Conservation (phyloP, 2,329 filamentous ascomycete genomes). For the Ceratocystis diversiconidia region DNA sequence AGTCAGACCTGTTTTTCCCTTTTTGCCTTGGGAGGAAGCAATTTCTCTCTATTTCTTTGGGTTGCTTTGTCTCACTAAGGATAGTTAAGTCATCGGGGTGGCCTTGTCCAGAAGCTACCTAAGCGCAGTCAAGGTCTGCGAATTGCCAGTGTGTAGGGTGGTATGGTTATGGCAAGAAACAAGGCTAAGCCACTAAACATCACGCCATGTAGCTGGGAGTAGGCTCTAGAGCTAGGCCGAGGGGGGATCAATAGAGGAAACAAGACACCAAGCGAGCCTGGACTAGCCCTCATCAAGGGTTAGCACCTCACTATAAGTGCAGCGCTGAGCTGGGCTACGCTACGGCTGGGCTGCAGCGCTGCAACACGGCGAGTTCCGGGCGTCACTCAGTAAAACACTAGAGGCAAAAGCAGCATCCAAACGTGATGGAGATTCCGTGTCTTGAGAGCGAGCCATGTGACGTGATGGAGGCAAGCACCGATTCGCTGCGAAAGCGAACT, state of each 20-base stretch:
- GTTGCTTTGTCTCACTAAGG: background rate
- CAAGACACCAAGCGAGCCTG: background rate
- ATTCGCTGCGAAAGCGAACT: too few species aligned
- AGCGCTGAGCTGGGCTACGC: background rate
- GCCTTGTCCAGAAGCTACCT: too few species aligned
- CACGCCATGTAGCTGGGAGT: background rate
- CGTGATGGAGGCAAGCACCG: too few species aligned
- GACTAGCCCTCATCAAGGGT: background rate
- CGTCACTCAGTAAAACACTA: background rate
- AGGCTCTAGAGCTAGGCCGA: background rate
- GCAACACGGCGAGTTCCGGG: background rate
- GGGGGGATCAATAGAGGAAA: constrained; percentile 4
- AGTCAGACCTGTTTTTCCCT: background rate
- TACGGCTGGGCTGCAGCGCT: background rate
- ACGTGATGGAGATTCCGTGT: too few species aligned
- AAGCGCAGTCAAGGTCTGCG: too few species aligned
- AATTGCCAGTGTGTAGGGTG: background rate
- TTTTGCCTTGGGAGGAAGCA: background rate
- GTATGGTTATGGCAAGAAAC: background rate
- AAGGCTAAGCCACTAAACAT: background rate
- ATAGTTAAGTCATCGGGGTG: background rate
- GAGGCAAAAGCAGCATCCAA: too few species aligned
- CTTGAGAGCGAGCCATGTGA: too few species aligned
- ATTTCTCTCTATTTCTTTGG: background rate
- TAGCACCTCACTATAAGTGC: background rate